Evolutionary conservation across 768 basidiomycete genomes (phyloP).

Genomic region (Rhodotorula paludigena): DNA sequence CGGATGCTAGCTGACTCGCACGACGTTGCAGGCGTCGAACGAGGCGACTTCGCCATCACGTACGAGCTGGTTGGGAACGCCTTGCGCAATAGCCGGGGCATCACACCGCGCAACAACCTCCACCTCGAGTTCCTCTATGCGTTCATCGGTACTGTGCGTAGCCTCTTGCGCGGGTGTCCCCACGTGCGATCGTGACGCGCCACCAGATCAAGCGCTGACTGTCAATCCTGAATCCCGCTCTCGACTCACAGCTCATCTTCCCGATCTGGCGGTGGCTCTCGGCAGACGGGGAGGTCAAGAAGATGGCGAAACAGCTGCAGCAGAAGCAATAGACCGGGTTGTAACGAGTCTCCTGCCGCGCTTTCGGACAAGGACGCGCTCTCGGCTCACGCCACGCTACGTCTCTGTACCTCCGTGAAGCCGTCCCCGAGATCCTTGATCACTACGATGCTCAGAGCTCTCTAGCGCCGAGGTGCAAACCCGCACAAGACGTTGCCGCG

Average conservation of each 20-base stretch:
- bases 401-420: too few relatives aligned
- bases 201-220: too few relatives aligned
- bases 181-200: too few relatives aligned
- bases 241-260: conserved; percentile 28
- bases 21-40: conserved; percentile 57
- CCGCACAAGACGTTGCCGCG: too few relatives aligned
- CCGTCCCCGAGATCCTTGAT: too few relatives aligned
- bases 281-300: conserved; percentile 26
- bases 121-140: conserved; percentile 54
- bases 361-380: too few relatives aligned
- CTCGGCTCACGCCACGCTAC: too few relatives aligned
- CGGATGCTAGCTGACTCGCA: neutral
- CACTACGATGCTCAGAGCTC: too few relatives aligned
- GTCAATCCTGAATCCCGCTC: neutral
- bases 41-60: conserved; percentile 68
- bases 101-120: conserved; percentile 59
- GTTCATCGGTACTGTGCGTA: conserved; percentile 15
- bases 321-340: neutral
- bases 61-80: conserved; percentile 63
- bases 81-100: conserved; percentile 65
- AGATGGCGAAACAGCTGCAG: conserved; percentile 6
- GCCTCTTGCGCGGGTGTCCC: too few relatives aligned
- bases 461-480: too few relatives aligned
- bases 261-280: conserved; percentile 42
- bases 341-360: too few relatives aligned